Percentiles rank a stretch among this genome's conserved stretches.
These are phyloP conservation scores for Cryoendolithus antarcticus DNA, from an alignment of 2,329 filamentous ascomycete species.

Conservation along the genomic window DNA sequence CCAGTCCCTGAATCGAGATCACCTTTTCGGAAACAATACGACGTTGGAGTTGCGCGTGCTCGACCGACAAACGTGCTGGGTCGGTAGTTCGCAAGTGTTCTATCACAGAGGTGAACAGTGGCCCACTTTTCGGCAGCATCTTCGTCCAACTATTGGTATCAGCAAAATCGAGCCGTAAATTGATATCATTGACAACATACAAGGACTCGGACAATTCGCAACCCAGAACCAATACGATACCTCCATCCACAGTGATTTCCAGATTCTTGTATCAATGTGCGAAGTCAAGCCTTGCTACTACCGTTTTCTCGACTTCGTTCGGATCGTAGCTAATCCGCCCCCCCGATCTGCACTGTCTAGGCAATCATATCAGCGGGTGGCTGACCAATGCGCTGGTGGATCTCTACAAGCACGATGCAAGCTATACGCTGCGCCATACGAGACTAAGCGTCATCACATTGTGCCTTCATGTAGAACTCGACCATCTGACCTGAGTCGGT, in stretches of 20 bases:
- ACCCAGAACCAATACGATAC: background rate
- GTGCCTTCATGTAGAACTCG: background rate
- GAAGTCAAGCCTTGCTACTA: background rate
- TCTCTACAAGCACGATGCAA: background rate
- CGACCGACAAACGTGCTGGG: too few species aligned
- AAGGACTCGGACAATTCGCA: background rate
- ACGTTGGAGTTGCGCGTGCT: too few species aligned
- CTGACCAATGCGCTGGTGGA: background rate
- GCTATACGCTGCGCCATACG: slow-evolving; percentile 1
- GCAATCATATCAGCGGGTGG: background rate
- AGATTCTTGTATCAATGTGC: slow-evolving; percentile 1
- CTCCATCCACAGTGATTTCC: background rate
- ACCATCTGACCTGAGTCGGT: background rate
- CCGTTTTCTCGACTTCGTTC: background rate
- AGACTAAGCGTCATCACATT: slow-evolving; percentile 1
- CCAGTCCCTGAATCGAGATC: too few species aligned
- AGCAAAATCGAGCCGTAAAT: background rate
- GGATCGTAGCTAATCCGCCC: background rate
- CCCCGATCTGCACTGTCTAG: background rate
- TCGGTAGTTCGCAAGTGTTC: background rate
- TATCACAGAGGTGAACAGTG: background rate
- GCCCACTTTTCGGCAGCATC: background rate
- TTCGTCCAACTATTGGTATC: background rate
- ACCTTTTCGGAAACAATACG: too few species aligned
- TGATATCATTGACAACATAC: background rate